phyloP scores from a whole-genome alignment of 768 basidiomycete genomes.

The Rhizopogon vulgaris region DNA sequence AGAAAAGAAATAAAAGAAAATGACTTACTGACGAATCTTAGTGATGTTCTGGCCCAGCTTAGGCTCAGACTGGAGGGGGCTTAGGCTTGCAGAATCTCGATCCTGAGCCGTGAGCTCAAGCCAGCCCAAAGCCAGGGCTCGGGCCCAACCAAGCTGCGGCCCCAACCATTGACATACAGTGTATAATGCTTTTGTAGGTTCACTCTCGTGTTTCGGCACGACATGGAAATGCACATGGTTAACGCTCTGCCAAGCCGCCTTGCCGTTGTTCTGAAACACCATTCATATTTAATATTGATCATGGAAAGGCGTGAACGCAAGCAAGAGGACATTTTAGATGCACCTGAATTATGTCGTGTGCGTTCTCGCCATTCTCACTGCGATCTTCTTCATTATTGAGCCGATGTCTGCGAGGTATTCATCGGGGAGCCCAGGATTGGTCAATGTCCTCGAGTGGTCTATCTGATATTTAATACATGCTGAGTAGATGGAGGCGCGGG shows the following conservation, averaged over 20 bases:
- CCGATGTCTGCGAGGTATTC: conserved; percentile 49
- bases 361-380: conserved; percentile 37
- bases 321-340: neutral
- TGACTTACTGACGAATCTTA: too few species aligned
- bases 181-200: too few species aligned
- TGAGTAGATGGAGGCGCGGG: neutral
- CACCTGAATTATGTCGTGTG: conserved; percentile 58
- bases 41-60: too few species aligned
- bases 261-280: conserved; percentile 50
- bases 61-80: too few species aligned
- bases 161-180: too few species aligned
- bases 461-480: neutral
- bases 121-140: too few species aligned
- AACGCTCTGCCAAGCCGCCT: conserved; percentile 44
- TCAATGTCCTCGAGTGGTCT: conserved; percentile 56
- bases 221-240: conserved; percentile 45
- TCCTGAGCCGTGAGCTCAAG: too few species aligned
- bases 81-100: too few species aligned
- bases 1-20: too few species aligned
- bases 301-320: neutral
- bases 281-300: too few species aligned
- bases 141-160: too few species aligned
- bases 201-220: conserved; percentile 27
- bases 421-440: conserved; percentile 45
- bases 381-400: conserved; percentile 50